Base-by-base conservation (phyloP, 1,139 yeast species). In the Groenewaldozyma sp. region DNA sequence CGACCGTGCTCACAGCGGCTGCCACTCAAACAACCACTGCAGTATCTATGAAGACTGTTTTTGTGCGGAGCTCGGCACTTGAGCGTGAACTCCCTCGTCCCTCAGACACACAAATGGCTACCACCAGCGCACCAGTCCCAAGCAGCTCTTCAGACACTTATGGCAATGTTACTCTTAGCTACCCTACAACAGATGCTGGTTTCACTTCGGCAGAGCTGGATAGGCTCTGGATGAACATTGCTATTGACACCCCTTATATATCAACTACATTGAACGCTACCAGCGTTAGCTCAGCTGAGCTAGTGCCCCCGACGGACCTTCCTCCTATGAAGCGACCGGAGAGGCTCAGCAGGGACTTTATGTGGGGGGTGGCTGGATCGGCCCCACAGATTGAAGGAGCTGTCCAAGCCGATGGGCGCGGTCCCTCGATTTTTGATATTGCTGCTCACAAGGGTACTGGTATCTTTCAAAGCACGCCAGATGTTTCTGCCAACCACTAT, bases 371-470 rank as follows among this genome's bases (percentile, higher is more conserved):
- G 41, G 45, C 45, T 4, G 37, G 41, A 3, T 41, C 48, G 7
- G 47, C 50, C 2, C 33, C 37, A 24, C 67, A 62, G 43, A 55
- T 60, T 26, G 67, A 62, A 49, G 67, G 66, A 24, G 65, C 65
- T 6, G 47, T 55, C n/a, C 51, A 53, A 24, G 62, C 48, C 32
- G 61, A 60, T 35, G 65, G 65, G 11, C 50, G 59, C 36, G 45
- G 58, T 2, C 66, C 65, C 11, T 40, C 62, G 6, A 40, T 58
- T 22, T 44, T 48, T 45, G 66, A 61, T 40, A 39, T 36, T 2
- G 20, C 48, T 20, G 41, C 48, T 11, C 49, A 47, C 26, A 34
- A 27, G 28, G 14, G 39, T 6, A 24, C 34, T 13, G 40, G 33
- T 3, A 5, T 35, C 10, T 34, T 41, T 13, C 35, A 22, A 5